Percentiles rank a stretch among this genome's conserved stretches.
Evolutionary conservation across 176 grass and related monocot species (phyloP).

Genomic region (Poa pratensis): DNA sequence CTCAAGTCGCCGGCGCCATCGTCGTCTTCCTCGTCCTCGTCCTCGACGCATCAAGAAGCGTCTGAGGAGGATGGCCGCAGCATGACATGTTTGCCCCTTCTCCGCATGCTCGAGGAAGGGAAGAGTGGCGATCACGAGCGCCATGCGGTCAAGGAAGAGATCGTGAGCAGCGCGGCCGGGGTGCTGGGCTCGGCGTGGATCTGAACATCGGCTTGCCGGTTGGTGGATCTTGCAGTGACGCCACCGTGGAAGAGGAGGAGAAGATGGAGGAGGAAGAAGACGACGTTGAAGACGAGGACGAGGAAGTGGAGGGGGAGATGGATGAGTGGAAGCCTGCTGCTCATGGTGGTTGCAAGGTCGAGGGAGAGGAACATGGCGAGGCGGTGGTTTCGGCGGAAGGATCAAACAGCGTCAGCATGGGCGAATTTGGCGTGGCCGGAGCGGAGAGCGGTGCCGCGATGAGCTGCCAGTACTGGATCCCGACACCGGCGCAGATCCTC

Average conservation of each 20-base stretch:
- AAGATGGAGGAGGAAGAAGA: constrained; percentile 40
- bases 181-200: constrained; percentile 38
- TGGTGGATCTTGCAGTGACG: constrained; percentile 27
- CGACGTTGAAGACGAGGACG: constrained; percentile 17
- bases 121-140: constrained; percentile 18
- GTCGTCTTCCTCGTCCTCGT: neutral
- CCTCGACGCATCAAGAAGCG: neutral
- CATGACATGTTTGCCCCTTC: constrained; percentile 64
- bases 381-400: constrained; percentile 33
- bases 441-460: constrained; percentile 14
- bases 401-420: constrained; percentile 4
- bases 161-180: neutral
- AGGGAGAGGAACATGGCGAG: constrained; percentile 27
- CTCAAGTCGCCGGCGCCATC: constrained; percentile 47
- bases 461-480: constrained; percentile 73
- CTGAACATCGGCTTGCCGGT: constrained; percentile 71
- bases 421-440: constrained; percentile 2
- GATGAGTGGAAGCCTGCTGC: neutral
- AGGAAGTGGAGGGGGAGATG: constrained; percentile 34
- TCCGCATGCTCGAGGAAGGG: constrained; percentile 69
- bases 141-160: constrained; percentile 43
- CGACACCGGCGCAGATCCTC: constrained; percentile 83
- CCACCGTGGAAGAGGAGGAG: constrained; percentile 22
- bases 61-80: neutral
- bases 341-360: constrained; percentile 33